phyloP scores from a whole-genome alignment of 169 alveolate species.

The Eimeria maxima region DNA sequence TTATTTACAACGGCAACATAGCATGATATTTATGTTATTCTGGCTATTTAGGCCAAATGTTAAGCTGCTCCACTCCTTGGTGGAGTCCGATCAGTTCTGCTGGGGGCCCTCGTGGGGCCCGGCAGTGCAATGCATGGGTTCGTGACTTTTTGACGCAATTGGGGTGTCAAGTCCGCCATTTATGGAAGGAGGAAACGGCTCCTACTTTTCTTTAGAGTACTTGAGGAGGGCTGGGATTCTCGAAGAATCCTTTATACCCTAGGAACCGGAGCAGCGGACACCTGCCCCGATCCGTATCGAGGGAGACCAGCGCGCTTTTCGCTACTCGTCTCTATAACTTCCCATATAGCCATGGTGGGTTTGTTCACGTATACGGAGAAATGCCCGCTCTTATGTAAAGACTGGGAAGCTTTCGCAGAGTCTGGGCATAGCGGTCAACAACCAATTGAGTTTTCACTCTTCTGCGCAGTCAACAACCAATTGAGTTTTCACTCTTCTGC shows the following conservation, averaged over 20 bases:
- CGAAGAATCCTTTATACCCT: not conserved
- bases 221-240: not conserved
- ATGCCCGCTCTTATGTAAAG: not conserved
- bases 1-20: not conserved
- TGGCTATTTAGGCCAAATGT: not conserved
- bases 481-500: not conserved
- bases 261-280: not conserved
- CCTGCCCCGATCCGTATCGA: not conserved
- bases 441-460: too few species aligned
- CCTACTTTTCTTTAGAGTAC: not conserved
- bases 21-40: not conserved
- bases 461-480: not conserved
- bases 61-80: not conserved
- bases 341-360: conserved; percentile 38
- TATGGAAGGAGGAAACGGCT: not conserved
- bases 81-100: not conserved
- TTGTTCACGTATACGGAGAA: not conserved
- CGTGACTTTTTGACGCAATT: not conserved
- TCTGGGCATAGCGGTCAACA: too few species aligned
- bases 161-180: not conserved
- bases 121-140: not conserved
- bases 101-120: conserved; percentile 14
- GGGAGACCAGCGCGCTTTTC: not conserved
- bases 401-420: too few species aligned
- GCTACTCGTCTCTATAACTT: not conserved